These are phyloP conservation scores for Pelargonium fulgidum DNA, from an alignment of 441 rosid species.

Conservation along the genomic window DNA sequence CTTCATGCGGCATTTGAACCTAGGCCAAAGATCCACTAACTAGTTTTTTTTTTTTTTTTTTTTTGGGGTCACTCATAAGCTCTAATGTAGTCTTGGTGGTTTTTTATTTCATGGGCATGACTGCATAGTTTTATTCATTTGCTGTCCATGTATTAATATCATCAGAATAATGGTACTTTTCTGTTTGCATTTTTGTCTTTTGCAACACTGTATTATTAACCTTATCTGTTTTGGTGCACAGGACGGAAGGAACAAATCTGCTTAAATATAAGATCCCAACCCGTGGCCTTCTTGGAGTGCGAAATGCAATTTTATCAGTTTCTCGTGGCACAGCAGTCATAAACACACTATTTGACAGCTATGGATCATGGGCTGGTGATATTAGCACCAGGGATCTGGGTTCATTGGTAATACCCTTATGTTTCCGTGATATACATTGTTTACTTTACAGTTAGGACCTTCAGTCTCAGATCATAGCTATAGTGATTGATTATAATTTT, in stretches of 20 bases:
- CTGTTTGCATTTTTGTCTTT: conserved; percentile 11
- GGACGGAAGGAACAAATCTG: conserved; percentile 78
- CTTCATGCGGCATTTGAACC: background rate
- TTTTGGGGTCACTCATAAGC: background rate
- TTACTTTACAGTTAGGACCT: conserved; percentile 10
- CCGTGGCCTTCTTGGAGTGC: conserved; percentile 94
- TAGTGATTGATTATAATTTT: background rate
- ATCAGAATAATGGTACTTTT: background rate
- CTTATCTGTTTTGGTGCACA: conserved; percentile 24
- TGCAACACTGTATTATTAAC: conserved; percentile 18
- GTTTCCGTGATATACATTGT: no score
- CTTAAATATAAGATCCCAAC: conserved; percentile 86
- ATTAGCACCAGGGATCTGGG: conserved; percentile 79
- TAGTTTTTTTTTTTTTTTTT: background rate
- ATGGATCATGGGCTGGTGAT: conserved; percentile 93
- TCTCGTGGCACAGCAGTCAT: conserved; percentile 96
- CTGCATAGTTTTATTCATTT: background rate
- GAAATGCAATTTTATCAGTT: conserved; percentile 94
- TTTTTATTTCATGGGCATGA: background rate
- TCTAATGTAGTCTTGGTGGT: background rate
- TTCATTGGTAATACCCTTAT: conserved; percentile 57
- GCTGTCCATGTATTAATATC: conserved; percentile 12
- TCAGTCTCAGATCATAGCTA: background rate
- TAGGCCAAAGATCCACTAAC: background rate
- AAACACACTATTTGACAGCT: conserved; percentile 82